These are phyloP conservation scores for Codiaeum variegatum DNA, from an alignment of 441 rosid species.

Conservation along the genomic window DNA sequence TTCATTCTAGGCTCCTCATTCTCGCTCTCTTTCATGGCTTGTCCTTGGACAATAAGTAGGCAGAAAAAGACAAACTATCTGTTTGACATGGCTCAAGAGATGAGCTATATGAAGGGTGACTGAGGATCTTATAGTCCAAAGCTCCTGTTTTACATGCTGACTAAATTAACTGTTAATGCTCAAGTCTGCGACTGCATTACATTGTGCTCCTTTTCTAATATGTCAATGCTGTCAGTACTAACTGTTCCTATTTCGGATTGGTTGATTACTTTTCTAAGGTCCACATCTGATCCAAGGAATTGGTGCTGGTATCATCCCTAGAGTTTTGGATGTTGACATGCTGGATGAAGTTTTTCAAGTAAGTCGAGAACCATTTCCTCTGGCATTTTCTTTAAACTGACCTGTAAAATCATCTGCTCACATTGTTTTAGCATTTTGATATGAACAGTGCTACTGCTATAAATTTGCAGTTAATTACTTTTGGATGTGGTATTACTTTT, in stretches of 20 bases:
- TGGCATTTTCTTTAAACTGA: background rate
- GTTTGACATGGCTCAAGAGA: background rate
- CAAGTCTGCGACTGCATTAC: background rate
- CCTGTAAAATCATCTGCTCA: background rate
- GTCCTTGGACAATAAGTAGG: background rate
- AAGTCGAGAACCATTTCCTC: slow-evolving; percentile 16
- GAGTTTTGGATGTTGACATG: slow-evolving; percentile 36
- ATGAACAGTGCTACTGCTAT: background rate
- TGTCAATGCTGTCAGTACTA: background rate
- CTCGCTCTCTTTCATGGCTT: background rate
- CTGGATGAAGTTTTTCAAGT: slow-evolving; percentile 50
- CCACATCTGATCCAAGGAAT: slow-evolving; percentile 51
- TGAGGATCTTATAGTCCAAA: background rate
- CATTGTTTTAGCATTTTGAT: background rate
- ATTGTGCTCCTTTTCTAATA: background rate
- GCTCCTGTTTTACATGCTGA: background rate
- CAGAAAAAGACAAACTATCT: background rate
- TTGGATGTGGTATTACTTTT: background rate
- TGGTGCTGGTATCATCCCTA: slow-evolving; percentile 45
- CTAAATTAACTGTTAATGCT: background rate
- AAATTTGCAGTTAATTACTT: background rate
- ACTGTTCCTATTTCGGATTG: background rate
- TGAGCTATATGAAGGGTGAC: background rate
- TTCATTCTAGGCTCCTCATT: background rate
- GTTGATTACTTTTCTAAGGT: slow-evolving; percentile 25